These are phyloP conservation scores for Trichoderma asperelloides DNA, from an alignment of 495 filamentous ascomycete species.

Conservation along the genomic window DNA sequence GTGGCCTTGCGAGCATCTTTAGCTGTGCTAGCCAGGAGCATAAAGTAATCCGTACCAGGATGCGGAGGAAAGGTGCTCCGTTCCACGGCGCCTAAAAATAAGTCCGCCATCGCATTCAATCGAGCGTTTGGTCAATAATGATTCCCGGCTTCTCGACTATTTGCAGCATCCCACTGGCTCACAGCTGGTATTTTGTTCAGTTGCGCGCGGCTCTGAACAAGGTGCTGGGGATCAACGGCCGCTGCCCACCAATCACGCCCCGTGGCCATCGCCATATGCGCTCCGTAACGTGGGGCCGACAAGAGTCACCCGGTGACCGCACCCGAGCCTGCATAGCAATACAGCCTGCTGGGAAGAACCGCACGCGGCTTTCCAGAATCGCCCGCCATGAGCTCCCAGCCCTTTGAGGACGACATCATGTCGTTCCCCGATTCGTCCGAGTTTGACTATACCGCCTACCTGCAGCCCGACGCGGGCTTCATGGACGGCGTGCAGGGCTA, in stretches of 20 bases:
- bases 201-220: too few relatives aligned
- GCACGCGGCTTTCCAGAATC: neutral
- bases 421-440: conserved; percentile 10
- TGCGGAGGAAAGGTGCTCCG: too few relatives aligned
- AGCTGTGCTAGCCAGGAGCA: too few relatives aligned
- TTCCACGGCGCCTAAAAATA: too few relatives aligned
- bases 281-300: neutral
- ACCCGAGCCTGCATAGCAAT: neutral
- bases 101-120: too few relatives aligned
- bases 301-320: neutral
- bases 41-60: too few relatives aligned
- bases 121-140: too few relatives aligned
- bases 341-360: neutral
- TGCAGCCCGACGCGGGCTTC: conserved; percentile 24
- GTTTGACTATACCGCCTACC: conserved; percentile 26
- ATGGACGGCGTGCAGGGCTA: conserved; percentile 17
- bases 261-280: neutral
- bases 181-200: too few relatives aligned
- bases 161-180: too few relatives aligned
- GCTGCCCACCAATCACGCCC: neutral
- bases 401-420: conserved; percentile 2
- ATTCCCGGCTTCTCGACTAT: too few relatives aligned
- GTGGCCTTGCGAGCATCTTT: too few relatives aligned
- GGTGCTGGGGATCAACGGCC: too few relatives aligned
- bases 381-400: neutral